Evolutionary conservation across 2,329 filamentous ascomycete genomes (phyloP).

Genomic region (Colletotrichum echinochloae): DNA sequence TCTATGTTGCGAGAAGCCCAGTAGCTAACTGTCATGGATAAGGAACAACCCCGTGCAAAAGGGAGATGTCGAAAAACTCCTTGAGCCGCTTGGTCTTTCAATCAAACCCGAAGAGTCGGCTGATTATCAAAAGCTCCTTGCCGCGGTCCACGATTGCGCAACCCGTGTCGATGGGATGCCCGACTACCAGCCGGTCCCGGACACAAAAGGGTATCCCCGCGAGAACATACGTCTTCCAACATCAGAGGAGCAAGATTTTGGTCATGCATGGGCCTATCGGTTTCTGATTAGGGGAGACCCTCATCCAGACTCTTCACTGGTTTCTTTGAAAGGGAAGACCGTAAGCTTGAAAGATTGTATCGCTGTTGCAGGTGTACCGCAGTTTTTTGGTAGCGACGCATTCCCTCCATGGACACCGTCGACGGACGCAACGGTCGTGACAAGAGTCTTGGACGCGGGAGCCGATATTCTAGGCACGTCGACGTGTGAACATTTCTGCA

Average conservation of each 20-base stretch:
- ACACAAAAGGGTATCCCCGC: conserved; percentile 58
- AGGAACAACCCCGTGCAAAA: conserved; percentile 56
- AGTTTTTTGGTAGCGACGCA: conserved; percentile 64
- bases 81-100: conserved; percentile 52
- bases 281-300: conserved; percentile 54
- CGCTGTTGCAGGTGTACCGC: conserved; percentile 64
- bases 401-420: conserved; percentile 62
- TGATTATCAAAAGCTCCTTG: conserved; percentile 61
- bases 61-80: conserved; percentile 53
- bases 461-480: conserved; percentile 63
- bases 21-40: neutral
- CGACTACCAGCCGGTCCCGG: conserved; percentile 59
- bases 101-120: conserved; percentile 52
- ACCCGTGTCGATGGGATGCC: conserved; percentile 57
- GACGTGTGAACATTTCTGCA: conserved; percentile 66
- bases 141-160: conserved; percentile 64
- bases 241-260: conserved; percentile 56
- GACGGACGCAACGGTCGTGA: conserved; percentile 66
- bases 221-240: conserved; percentile 56
- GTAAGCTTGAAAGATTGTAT: conserved; percentile 67
- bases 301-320: conserved; percentile 5
- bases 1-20: neutral
- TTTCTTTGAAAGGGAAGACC: conserved; percentile 55
- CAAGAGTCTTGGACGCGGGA: conserved; percentile 62
- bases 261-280: conserved; percentile 64